Evolutionary conservation across 306 rosid species (phyloP).

Genomic region (Aeschynomene evenia): DNA sequence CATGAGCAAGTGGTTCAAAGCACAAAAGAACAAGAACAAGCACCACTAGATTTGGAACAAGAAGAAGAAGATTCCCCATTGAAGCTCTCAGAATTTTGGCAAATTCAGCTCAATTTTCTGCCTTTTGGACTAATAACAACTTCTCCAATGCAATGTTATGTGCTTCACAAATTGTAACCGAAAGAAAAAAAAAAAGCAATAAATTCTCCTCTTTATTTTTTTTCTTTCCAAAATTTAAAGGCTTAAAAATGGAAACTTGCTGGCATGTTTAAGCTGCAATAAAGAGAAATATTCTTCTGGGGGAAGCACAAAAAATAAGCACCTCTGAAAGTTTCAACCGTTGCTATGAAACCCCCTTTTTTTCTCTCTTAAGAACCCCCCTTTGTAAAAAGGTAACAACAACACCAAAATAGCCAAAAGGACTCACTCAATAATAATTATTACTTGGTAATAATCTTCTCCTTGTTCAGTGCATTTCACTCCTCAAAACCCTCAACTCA

Average conservation of each 20-base stretch:
- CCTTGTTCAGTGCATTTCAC: constrained; percentile 38
- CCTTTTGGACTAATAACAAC: constrained; percentile 28
- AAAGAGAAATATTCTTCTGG: constrained; percentile 38
- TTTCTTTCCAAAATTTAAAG: constrained; percentile 11
- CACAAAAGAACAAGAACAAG: constrained; percentile 44
- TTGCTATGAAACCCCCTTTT: constrained; percentile 48
- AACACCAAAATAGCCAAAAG: constrained; percentile 27
- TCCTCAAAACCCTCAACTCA: constrained; percentile 22
- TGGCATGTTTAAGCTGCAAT: constrained; percentile 37
- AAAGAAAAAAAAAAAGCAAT: constrained; percentile 29
- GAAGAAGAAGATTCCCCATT: constrained; percentile 59
- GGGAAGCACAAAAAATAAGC: constrained; percentile 37
- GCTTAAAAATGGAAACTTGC: constrained; percentile 32
- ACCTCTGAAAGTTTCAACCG: constrained; percentile 73
- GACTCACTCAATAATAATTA: constrained; percentile 32
- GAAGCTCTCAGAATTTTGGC: constrained; percentile 31
- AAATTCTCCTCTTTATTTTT: too few relatives aligned
- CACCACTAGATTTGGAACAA: constrained; percentile 48
- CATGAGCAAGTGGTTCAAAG: constrained; percentile 42
- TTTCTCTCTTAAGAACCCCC: constrained; percentile 49
- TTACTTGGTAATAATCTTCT: constrained; percentile 44
- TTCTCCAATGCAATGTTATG: constrained; percentile 14
- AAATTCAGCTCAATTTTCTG: constrained; percentile 43
- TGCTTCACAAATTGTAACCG: constrained; percentile 25
- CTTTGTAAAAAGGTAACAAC: constrained; percentile 32